Evolutionary conservation across 345 rosid genomes (phyloP).

Genomic region (Eutrema japonicum): DNA sequence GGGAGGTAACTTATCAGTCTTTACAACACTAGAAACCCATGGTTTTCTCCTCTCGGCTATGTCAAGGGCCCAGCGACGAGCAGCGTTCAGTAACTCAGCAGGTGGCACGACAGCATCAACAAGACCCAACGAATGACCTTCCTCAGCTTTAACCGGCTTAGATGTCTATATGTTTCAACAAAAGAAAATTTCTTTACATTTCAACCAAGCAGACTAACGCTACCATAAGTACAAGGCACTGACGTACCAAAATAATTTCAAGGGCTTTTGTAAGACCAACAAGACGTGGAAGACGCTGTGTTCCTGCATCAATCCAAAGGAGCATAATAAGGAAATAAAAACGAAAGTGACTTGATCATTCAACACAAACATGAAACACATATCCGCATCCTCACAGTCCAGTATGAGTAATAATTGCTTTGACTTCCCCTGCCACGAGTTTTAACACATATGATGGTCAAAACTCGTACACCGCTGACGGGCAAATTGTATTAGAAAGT

Average conservation of each 20-base stretch:
- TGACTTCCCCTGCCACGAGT: constrained; percentile 1
- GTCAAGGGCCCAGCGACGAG: constrained; percentile 88
- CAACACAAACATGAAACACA: constrained; percentile 9
- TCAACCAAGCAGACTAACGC: constrained; percentile 25
- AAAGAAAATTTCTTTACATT: constrained; percentile 2
- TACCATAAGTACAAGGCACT: constrained; percentile 25
- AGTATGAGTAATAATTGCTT: background rate
- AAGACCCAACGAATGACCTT: constrained; percentile 78
- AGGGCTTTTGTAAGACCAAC: constrained; percentile 91
- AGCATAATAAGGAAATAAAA: constrained; percentile 21
- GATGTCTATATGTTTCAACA: constrained; percentile 60
- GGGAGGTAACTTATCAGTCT: constrained; percentile 79
- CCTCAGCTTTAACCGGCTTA: constrained; percentile 73
- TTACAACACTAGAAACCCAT: constrained; percentile 80
- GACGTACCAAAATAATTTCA: constrained; percentile 94
- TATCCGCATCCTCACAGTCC: constrained; percentile 10
- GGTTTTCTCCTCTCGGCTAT: constrained; percentile 72
- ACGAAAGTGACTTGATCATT: constrained; percentile 11
- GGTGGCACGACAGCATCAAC: constrained; percentile 80
- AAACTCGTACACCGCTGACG: background rate
- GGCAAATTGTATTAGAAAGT: background rate
- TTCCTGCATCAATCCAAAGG: constrained; percentile 63
- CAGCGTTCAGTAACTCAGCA: constrained; percentile 61
- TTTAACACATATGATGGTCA: background rate
- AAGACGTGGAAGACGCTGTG: constrained; percentile 98